Conservation (phyloP, 2,329 filamentous ascomycete genomes). For the Ophiosphaerella herpotricha region DNA sequence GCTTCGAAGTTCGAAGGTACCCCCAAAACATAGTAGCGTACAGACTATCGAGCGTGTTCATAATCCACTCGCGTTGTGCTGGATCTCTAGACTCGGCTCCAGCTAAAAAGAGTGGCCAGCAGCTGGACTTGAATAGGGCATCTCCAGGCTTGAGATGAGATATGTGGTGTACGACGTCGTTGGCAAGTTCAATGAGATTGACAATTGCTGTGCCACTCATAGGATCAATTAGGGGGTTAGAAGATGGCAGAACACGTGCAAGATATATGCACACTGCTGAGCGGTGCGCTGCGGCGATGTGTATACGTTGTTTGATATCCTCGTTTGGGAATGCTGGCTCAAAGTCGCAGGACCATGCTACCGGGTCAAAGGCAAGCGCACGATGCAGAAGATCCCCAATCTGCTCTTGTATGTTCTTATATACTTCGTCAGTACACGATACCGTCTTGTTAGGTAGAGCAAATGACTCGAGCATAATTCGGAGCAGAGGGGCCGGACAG, state of each 20-base stretch:
- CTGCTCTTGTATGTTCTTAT: constrained; percentile 28
- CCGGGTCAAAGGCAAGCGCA: constrained; percentile 38
- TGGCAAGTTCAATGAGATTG: constrained; percentile 47
- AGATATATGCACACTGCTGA: constrained; percentile 49
- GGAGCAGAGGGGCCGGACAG: constrained; percentile 41
- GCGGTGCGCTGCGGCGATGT: constrained; percentile 45
- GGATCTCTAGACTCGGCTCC: constrained; percentile 59
- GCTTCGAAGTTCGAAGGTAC: constrained; percentile 42
- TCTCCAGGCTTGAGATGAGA: constrained; percentile 55
- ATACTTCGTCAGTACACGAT: constrained; percentile 4
- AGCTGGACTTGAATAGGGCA: constrained; percentile 62
- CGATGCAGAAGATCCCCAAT: constrained; percentile 28
- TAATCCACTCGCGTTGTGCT: constrained; percentile 57
- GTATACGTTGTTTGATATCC: constrained; percentile 40
- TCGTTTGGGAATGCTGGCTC: constrained; percentile 39
- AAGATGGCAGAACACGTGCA: constrained; percentile 37
- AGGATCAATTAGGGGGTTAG: constrained; percentile 47
- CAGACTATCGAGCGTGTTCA: constrained; percentile 49
- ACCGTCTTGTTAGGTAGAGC: constrained; percentile 35
- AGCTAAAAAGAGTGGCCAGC: constrained; percentile 64
- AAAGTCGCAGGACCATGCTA: constrained; percentile 37
- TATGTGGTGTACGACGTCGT: constrained; percentile 58
- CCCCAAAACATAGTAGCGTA: constrained; percentile 46
- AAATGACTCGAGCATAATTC: constrained; percentile 44
- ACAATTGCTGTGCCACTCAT: constrained; percentile 43